Evolutionary conservation across 768 basidiomycete species (phyloP).

Genomic region (Boletales sp.): DNA sequence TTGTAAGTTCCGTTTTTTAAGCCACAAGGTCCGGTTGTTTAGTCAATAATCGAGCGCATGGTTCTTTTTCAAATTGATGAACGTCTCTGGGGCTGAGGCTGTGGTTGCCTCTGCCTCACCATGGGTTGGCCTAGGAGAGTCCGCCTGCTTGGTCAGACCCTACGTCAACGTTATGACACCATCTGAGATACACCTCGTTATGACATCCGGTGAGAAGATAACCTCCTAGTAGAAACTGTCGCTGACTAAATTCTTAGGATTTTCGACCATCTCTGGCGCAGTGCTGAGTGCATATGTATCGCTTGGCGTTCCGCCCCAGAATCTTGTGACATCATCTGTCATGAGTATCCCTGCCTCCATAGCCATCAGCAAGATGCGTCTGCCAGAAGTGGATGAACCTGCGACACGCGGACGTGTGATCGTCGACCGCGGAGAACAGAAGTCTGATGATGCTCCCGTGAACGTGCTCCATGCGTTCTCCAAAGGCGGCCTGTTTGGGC

Average conservation of each 20-base stretch:
- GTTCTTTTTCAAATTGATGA: constrained; percentile 91
- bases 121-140: constrained; percentile 92
- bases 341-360: constrained; percentile 97
- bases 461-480: constrained; percentile 91
- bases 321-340: constrained; percentile 82
- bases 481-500: constrained; percentile 78
- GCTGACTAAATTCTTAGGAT: constrained; percentile 38
- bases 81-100: constrained; percentile 92
- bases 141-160: constrained; percentile 79
- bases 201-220: constrained; percentile 67
- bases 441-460: constrained; percentile 51
- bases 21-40: not conserved
- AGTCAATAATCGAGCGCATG: constrained; percentile 54
- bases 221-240: not conserved
- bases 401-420: constrained; percentile 79
- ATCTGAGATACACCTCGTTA: constrained; percentile 81
- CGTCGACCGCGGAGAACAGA: constrained; percentile 70
- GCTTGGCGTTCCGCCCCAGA: constrained; percentile 74
- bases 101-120: constrained; percentile 91
- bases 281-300: constrained; percentile 82
- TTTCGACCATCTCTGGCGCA: constrained; percentile 90
- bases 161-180: constrained; percentile 83
- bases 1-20: constrained; percentile 48
- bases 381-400: constrained; percentile 83
- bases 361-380: constrained; percentile 83